These are phyloP conservation scores for Saturnispora saitoi DNA, from an alignment of 805 yeast genomes.

Conservation along the genomic window DNA sequence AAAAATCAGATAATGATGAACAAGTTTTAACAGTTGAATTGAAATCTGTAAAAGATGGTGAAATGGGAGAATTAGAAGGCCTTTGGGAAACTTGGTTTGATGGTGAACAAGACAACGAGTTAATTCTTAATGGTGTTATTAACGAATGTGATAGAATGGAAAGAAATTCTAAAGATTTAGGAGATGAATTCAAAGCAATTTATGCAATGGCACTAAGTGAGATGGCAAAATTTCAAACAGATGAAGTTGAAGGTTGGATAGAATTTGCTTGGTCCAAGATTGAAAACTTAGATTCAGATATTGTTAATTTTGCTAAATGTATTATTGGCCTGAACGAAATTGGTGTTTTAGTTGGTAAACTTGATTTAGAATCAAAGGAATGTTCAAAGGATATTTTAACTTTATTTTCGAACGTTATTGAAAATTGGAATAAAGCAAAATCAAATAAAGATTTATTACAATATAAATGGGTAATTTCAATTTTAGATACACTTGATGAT, in stretches of 20 bases:
- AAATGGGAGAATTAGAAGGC: slow-evolving; percentile 65
- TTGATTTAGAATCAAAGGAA: not conserved
- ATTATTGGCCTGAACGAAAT: slow-evolving; percentile 49
- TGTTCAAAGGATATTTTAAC: slow-evolving; percentile 28
- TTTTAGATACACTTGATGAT: slow-evolving; percentile 55
- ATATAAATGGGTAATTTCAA: slow-evolving; percentile 34
- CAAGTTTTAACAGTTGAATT: slow-evolving; percentile 50
- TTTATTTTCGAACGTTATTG: slow-evolving; percentile 39
- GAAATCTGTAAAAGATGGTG: slow-evolving; percentile 66
- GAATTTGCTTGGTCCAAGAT: slow-evolving; percentile 67
- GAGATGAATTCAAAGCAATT: slow-evolving; percentile 55
- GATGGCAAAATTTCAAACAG: slow-evolving; percentile 43
- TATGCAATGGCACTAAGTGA: slow-evolving; percentile 69
- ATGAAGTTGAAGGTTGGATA: slow-evolving; percentile 34
- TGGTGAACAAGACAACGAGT: slow-evolving; percentile 52
- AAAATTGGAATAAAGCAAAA: slow-evolving; percentile 33
- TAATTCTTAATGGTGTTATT: slow-evolving; percentile 72
- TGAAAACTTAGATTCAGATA: slow-evolving; percentile 42
- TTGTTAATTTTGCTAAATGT: slow-evolving; percentile 48
- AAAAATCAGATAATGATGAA: slow-evolving; percentile 24
- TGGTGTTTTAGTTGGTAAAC: slow-evolving; percentile 42
- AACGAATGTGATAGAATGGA: slow-evolving; percentile 85
- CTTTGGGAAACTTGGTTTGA: slow-evolving; percentile 57
- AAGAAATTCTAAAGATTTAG: slow-evolving; percentile 36
- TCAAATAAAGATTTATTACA: slow-evolving; percentile 16